These are phyloP conservation scores for Sanghuangporus baumii DNA, from an alignment of 1,284 basidiomycete species.

Conservation along the genomic window DNA sequence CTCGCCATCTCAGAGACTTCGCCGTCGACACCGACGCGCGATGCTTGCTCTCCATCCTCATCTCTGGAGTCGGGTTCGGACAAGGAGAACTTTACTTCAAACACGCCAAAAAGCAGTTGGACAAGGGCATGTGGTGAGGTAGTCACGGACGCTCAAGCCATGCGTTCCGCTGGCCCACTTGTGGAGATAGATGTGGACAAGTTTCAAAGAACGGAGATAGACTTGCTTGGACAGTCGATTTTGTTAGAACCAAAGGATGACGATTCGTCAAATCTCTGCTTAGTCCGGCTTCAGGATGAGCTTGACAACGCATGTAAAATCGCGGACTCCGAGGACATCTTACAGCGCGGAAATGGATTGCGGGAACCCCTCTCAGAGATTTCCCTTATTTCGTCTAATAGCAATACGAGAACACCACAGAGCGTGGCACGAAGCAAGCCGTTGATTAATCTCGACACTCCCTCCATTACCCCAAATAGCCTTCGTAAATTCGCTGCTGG, in stretches of 20 bases:
- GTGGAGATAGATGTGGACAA: not conserved
- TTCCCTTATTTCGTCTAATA: not conserved
- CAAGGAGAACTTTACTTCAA: constrained; percentile 15
- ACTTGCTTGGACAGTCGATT: constrained; percentile 3
- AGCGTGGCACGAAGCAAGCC: not conserved
- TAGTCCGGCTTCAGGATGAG: constrained; percentile 11
- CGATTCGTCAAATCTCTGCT: constrained; percentile 12
- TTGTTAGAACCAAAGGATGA: not conserved
- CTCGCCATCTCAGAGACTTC: not conserved
- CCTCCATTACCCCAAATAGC: constrained; percentile 6
- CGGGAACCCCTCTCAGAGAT: constrained; percentile 8
- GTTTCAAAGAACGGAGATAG: not conserved
- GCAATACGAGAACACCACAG: not conserved
- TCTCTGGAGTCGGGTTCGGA: constrained; percentile 14
- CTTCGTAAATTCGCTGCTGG: constrained; percentile 11
- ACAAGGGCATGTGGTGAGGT: not conserved
- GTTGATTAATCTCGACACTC: constrained; percentile 5
- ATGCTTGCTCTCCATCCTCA: not conserved
- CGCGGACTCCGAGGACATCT: not conserved
- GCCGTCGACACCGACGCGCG: not conserved
- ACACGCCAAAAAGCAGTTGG: constrained; percentile 8
- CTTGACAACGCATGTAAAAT: constrained; percentile 4
- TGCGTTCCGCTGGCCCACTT: constrained; percentile 4
- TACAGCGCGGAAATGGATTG: not conserved
- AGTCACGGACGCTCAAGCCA: constrained; percentile 3